Percentiles rank a stretch among this genome's conserved stretches.
These are phyloP conservation scores for Knufia fluminis DNA, from an alignment of 2,329 filamentous ascomycete species.

Conservation along the genomic window DNA sequence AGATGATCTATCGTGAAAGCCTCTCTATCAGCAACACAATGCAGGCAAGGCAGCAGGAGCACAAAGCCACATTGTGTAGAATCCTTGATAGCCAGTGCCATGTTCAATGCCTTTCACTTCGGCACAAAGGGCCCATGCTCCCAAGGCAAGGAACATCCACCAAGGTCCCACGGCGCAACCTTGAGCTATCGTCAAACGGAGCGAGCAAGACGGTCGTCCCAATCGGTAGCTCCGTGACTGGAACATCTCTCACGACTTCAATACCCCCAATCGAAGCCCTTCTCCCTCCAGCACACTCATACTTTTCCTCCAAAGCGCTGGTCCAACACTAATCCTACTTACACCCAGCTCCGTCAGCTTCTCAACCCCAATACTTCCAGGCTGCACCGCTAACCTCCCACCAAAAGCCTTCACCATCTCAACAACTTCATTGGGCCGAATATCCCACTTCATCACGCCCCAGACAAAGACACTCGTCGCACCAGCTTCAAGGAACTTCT, in stretches of 20 bases:
- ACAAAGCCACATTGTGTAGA: no score
- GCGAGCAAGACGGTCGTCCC: no score
- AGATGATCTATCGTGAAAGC: no score
- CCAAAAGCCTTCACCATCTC: conserved; percentile 40
- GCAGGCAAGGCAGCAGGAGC: no score
- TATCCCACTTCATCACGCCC: conserved; percentile 40
- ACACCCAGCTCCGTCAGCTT: conserved; percentile 44
- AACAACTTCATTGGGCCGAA: conserved; percentile 40
- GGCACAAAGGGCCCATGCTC: no score
- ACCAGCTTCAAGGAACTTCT: conserved; percentile 49
- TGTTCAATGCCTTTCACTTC: no score
- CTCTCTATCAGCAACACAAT: no score
- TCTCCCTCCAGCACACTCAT: conserved; percentile 31
- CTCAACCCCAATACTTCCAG: conserved; percentile 34
- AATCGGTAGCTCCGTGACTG: neutral
- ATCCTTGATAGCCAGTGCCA: no score
- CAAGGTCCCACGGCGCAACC: no score
- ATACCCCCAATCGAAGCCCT: conserved; percentile 2
- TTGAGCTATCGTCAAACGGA: no score
- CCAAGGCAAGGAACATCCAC: no score
- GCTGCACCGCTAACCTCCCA: conserved; percentile 41
- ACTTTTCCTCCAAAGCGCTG: conserved; percentile 36
- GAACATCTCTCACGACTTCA: neutral
- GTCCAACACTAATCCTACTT: conserved; percentile 48
- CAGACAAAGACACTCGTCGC: conserved; percentile 54